Percentiles rank a stretch among this genome's conserved stretches.
Conservation (phyloP, 2,329 filamentous ascomycete species). For the Plectosphaerella cucumerina region DNA sequence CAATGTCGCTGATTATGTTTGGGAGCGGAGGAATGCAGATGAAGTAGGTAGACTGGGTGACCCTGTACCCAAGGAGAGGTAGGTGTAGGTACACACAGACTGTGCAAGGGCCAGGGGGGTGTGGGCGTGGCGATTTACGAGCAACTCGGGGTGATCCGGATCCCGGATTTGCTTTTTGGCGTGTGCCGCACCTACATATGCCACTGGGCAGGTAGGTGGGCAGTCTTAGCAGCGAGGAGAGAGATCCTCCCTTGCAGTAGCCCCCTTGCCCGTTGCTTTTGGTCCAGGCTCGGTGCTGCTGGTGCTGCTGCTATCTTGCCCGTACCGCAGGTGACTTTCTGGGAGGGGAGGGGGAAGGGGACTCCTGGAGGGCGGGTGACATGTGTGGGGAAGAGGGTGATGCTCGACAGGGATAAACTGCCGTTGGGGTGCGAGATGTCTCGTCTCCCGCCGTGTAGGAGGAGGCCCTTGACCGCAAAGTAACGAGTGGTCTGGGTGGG, state of each 20-base stretch:
- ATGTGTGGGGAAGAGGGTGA: conserved; percentile 12
- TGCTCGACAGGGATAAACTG: conserved; percentile 9
- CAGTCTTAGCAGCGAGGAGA: not conserved
- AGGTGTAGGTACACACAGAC: no score
- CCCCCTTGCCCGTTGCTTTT: conserved; percentile 12
- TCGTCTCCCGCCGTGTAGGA: not conserved
- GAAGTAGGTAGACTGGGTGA: conserved; percentile 8
- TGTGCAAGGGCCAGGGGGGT: no score
- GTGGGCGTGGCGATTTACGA: not conserved
- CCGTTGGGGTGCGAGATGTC: conserved; percentile 14
- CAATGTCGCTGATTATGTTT: conserved; percentile 15
- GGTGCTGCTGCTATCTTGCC: conserved; percentile 1
- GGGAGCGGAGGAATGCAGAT: conserved; percentile 5
- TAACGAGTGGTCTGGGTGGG: not conserved
- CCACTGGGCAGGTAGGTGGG: conserved; percentile 4
- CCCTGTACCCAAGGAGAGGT: no score
- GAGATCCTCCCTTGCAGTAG: conserved; percentile 13
- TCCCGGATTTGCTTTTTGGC: conserved; percentile 12
- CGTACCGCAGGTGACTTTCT: conserved; percentile 8
- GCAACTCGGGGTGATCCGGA: conserved; percentile 8
- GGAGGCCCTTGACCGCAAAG: no score
- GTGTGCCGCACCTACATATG: conserved; percentile 13
- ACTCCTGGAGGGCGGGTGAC: conserved; percentile 7
- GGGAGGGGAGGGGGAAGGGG: conserved; percentile 6
- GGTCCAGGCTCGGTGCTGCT: conserved; percentile 6